Evolutionary conservation across 805 yeast species (phyloP).

Genomic region (Lipomyces kockii): DNA sequence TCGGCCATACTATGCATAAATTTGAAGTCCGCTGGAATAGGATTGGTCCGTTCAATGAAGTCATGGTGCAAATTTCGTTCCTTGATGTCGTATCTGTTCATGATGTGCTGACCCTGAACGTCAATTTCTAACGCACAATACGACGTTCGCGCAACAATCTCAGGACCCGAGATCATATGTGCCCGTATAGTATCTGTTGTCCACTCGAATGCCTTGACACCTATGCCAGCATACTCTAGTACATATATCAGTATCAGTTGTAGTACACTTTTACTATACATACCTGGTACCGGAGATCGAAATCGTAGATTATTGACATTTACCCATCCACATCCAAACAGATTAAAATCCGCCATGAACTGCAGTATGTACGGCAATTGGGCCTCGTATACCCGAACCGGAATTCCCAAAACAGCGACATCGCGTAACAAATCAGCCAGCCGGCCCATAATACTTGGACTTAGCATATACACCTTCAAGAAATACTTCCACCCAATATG

Average conservation of each 20-base stretch:
- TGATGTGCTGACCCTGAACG: conserved; percentile 60
- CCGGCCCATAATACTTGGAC: conserved; percentile 63
- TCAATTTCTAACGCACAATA: conserved; percentile 74
- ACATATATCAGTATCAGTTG: not conserved
- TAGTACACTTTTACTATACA: not conserved
- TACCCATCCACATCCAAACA: conserved; percentile 85
- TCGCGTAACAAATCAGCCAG: conserved; percentile 56
- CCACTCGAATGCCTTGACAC: conserved; percentile 17
- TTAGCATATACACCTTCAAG: conserved; percentile 69
- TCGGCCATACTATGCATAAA: conserved; percentile 45
- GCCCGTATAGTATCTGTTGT: conserved; percentile 18
- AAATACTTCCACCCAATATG: conserved; percentile 65
- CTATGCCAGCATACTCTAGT: not conserved
- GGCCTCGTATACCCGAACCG: conserved; percentile 67
- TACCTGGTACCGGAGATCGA: conserved; percentile 46
- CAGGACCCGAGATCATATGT: conserved; percentile 20
- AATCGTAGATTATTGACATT: conserved; percentile 54
- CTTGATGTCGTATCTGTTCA: conserved; percentile 55
- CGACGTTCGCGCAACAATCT: conserved; percentile 58
- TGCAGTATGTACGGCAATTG: conserved; percentile 81
- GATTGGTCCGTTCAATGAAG: conserved; percentile 48
- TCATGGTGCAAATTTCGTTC: conserved; percentile 58
- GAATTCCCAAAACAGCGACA: conserved; percentile 50
- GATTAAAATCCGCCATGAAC: conserved; percentile 78
- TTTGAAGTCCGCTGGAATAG: conserved; percentile 33